Evolutionary conservation across 305 asterid genomes (phyloP).

Genomic region (Ajuga reptans): DNA sequence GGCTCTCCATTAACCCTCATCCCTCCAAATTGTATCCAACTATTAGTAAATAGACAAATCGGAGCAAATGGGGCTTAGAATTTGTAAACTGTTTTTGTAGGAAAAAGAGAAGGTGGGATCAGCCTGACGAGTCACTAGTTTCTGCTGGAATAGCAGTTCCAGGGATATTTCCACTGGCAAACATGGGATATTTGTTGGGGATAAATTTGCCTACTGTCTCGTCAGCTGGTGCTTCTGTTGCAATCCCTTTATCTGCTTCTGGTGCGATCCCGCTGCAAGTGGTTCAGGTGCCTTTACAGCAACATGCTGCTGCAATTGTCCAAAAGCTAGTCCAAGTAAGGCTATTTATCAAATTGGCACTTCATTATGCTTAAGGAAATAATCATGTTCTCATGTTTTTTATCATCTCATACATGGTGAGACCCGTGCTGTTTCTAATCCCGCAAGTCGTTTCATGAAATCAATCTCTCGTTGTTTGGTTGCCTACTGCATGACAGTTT

Average conservation of each 20-base stretch:
- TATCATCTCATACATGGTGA: neutral
- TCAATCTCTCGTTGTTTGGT: constrained; percentile 5
- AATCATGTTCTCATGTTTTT: constrained; percentile 10
- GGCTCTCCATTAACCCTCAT: neutral
- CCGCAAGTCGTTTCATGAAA: neutral
- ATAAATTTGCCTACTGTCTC: constrained; percentile 37
- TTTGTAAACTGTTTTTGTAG: constrained; percentile 31
- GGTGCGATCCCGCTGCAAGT: constrained; percentile 30
- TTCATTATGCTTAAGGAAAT: neutral
- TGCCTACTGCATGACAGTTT: neutral
- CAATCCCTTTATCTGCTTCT: constrained; percentile 40
- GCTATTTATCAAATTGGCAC: neutral
- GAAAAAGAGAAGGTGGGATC: constrained; percentile 94
- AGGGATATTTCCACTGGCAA: constrained; percentile 47
- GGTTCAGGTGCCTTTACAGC: constrained; percentile 52
- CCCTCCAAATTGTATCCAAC: neutral
- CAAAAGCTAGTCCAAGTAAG: constrained; percentile 68
- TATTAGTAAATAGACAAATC: neutral
- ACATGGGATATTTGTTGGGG: constrained; percentile 45
- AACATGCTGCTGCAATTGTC: constrained; percentile 56
- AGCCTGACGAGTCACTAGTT: constrained; percentile 69
- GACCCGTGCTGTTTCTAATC: neutral
- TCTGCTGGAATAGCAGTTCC: constrained; percentile 50
- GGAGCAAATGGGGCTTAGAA: constrained; percentile 2
- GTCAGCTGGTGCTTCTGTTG: constrained; percentile 37